phyloP scores from a whole-genome alignment of 2,329 filamentous ascomycete species.

The Atkinsonella hypoxylon region DNA sequence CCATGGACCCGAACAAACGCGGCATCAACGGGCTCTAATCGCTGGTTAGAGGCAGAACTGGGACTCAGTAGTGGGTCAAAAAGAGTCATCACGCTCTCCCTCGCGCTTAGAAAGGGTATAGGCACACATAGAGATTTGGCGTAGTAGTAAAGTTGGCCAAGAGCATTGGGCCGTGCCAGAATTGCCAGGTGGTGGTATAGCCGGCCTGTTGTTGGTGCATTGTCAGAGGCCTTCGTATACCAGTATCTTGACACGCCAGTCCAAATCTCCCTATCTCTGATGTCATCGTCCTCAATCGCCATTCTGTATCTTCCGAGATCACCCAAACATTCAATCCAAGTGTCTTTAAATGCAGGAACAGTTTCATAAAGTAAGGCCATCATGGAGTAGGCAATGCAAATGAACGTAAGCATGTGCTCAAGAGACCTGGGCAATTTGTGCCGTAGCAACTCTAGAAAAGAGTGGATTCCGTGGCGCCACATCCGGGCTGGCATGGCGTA shows the following conservation, averaged over 20 bases:
- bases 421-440: constrained; percentile 63
- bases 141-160: constrained; percentile 65
- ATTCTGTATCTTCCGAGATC: constrained; percentile 76
- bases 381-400: constrained; percentile 82
- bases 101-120: constrained; percentile 53
- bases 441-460: constrained; percentile 65
- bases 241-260: constrained; percentile 67
- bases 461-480: constrained; percentile 90
- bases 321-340: constrained; percentile 88
- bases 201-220: constrained; percentile 60
- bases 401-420: constrained; percentile 85
- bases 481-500: constrained; percentile 88
- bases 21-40: constrained; percentile 34
- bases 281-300: constrained; percentile 79
- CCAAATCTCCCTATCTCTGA: constrained; percentile 68
- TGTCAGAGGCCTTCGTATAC: constrained; percentile 75
- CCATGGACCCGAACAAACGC: constrained; percentile 53
- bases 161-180: constrained; percentile 53
- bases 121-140: constrained; percentile 57
- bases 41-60: constrained; percentile 17
- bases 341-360: constrained; percentile 69
- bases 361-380: constrained; percentile 81
- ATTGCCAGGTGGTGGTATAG: constrained; percentile 86
- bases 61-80: constrained; percentile 45
- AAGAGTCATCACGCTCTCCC: constrained; percentile 57